Evolutionary conservation across 176 grass and related monocot genomes (phyloP).

Genomic region (Carex myosuroides): DNA sequence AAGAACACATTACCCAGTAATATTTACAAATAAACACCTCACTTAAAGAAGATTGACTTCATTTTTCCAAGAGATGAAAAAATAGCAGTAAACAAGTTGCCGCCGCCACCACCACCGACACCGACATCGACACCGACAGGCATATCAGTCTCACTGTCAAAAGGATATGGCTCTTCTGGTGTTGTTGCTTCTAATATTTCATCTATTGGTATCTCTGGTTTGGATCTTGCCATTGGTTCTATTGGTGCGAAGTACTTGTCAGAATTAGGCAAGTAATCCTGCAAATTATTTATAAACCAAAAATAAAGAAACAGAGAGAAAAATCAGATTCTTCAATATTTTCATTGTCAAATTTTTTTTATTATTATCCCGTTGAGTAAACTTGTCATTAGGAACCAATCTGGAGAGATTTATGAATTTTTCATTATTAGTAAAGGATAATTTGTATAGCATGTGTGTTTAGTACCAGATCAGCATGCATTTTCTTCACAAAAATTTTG

Average conservation of each 20-base stretch:
- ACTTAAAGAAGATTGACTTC: not conserved
- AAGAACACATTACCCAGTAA: not conserved
- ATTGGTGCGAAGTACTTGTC: slow-evolving; percentile 30
- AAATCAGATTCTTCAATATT: not conserved
- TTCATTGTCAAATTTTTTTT: too few species aligned
- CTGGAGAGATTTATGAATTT: not conserved
- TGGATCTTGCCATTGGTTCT: slow-evolving; percentile 44
- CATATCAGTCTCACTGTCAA: slow-evolving; percentile 57
- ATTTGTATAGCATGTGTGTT: not conserved
- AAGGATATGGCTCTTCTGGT: slow-evolving; percentile 39
- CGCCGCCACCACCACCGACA: not conserved
- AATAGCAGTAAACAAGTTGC: not conserved
- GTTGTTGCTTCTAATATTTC: slow-evolving; percentile 36
- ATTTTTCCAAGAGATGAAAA: not conserved
- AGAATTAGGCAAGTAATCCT: slow-evolving; percentile 52
- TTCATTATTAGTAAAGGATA: not conserved
- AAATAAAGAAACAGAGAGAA: not conserved
- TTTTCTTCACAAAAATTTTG: slow-evolving; percentile 72
- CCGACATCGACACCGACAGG: not conserved
- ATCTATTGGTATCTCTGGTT: slow-evolving; percentile 33
- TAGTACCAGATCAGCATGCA: slow-evolving; percentile 84
- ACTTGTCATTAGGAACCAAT: too few species aligned
- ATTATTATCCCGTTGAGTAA: too few species aligned
- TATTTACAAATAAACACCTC: not conserved
- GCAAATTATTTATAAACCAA: not conserved